Conservation (phyloP, 2,329 filamentous ascomycete genomes). For the Aspergillus eucalypticola region DNA sequence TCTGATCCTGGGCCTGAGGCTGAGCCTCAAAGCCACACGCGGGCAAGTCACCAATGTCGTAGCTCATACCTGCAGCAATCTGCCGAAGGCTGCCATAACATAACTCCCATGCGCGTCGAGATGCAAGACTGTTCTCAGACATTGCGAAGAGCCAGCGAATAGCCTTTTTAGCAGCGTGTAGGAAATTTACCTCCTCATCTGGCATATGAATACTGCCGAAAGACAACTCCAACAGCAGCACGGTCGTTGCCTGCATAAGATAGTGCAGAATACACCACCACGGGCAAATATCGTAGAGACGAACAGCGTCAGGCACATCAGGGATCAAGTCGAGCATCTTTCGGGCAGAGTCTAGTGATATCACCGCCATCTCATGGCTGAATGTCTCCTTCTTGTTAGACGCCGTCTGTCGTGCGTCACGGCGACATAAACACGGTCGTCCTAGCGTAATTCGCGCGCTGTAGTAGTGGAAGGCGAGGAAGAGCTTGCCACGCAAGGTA, state of each 20-base stretch:
- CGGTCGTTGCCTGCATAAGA: constrained; percentile 47
- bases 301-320: constrained; percentile 41
- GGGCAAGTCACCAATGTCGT: constrained; percentile 40
- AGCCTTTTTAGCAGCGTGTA: constrained; percentile 43
- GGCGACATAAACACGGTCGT: constrained; percentile 49
- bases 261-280: constrained; percentile 51
- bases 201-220: constrained; percentile 48
- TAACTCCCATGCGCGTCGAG: constrained; percentile 45
- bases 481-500: constrained; percentile 41
- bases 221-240: constrained; percentile 49
- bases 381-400: constrained; percentile 31
- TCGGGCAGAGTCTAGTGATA: constrained; percentile 42
- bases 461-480: constrained; percentile 47
- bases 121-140: constrained; percentile 40
- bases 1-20: not conserved
- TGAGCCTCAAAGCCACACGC: constrained; percentile 19
- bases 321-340: constrained; percentile 45
- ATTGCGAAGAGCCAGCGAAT: constrained; percentile 47
- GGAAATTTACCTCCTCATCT: constrained; percentile 38
- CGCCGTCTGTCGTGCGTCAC: constrained; percentile 36
- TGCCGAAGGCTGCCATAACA: constrained; percentile 40
- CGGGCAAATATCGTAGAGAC: constrained; percentile 43
- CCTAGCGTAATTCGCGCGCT: constrained; percentile 47
- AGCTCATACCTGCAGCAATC: constrained; percentile 37
- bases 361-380: constrained; percentile 42